Base-by-base conservation (phyloP, 257 asterid genomes). In the Phtheirospermum japonicum region DNA sequence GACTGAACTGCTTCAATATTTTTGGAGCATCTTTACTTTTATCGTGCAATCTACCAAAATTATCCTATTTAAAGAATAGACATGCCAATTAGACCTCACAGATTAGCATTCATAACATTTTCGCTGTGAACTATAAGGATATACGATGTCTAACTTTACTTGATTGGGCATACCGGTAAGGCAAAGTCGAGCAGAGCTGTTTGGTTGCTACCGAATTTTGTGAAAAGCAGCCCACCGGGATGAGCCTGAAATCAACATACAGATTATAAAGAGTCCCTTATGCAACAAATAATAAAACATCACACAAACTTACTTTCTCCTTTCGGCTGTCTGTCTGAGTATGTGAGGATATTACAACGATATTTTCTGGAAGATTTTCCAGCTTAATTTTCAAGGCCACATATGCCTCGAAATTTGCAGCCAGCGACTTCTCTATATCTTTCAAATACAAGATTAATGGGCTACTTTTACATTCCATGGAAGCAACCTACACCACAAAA, bases 111-210 rank as follows among this genome's bases (percentile, higher is more conserved):
- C 73, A 37, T 7, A 31, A 63, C 9, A 64, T 18, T 56, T 64
- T 13, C 43, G 16, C 32, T 28, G 12, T 11, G 48, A 42, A 42
- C 16, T 11, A 14, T 14, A 32, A 51, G 65, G 54, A 5, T 48
- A 30, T n/a, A 20, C 4, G 61, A 6, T 40, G 30, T 8, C 51
- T 23, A 61, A 60, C 16, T 48, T 53, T 5, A 56, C 36, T 51
- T 31, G 36, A 61, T 30, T 17, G 9, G 48, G 65, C 90, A 59
- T 85, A 91, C 96, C 79, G 95, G 95, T 61, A 88, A 86, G 34
- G 95, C 87, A 62, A 91, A 89, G 80, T 91, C 98, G 42, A 91
- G 95, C 72, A 91, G 62, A 43, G 98, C 94, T 28, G 95, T 84
- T 75, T 91, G 98, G 81, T 79, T 85, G 86, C 96, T 75, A 66